A percentile compares a stretch with the other conserved stretches of the same genome.
Evolutionary conservation across 2,329 filamentous ascomycete species (phyloP).

Genomic region (Paracoccidioides brasiliensis): DNA sequence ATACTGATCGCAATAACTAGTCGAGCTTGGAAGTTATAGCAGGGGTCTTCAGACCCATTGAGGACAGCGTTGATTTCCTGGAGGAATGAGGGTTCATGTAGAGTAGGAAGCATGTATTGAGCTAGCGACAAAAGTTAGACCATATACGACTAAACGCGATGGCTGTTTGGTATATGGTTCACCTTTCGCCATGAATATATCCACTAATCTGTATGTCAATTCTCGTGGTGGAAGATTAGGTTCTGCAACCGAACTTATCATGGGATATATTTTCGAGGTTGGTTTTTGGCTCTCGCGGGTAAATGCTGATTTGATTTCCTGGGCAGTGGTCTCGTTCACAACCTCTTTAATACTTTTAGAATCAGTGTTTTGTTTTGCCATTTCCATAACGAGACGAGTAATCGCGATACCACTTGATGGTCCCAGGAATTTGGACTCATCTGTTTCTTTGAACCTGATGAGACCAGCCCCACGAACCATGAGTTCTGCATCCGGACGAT

Average conservation of each 20-base stretch:
- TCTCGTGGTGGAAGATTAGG: constrained; percentile 58
- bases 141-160: constrained; percentile 3
- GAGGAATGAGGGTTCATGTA: constrained; percentile 72
- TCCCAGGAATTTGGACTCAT: constrained; percentile 82
- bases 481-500: constrained; percentile 61
- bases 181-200: constrained; percentile 80
- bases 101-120: constrained; percentile 72
- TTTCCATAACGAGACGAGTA: constrained; percentile 87
- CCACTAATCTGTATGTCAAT: constrained; percentile 64
- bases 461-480: constrained; percentile 77
- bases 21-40: constrained; percentile 74
- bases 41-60: constrained; percentile 58
- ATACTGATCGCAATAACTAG: constrained; percentile 92
- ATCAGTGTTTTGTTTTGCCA: constrained; percentile 86
- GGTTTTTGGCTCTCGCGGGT: constrained; percentile 51
- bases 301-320: constrained; percentile 56
- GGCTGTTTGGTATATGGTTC: constrained; percentile 13
- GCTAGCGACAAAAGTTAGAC: constrained; percentile 37
- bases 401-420: constrained; percentile 93
- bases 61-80: constrained; percentile 72
- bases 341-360: constrained; percentile 85
- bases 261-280: constrained; percentile 72
- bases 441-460: constrained; percentile 69
- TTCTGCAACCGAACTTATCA: constrained; percentile 75
- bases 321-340: constrained; percentile 59